Evolutionary conservation across 257 asterid species (phyloP).

Genomic region (Solanum chiquidenum): DNA sequence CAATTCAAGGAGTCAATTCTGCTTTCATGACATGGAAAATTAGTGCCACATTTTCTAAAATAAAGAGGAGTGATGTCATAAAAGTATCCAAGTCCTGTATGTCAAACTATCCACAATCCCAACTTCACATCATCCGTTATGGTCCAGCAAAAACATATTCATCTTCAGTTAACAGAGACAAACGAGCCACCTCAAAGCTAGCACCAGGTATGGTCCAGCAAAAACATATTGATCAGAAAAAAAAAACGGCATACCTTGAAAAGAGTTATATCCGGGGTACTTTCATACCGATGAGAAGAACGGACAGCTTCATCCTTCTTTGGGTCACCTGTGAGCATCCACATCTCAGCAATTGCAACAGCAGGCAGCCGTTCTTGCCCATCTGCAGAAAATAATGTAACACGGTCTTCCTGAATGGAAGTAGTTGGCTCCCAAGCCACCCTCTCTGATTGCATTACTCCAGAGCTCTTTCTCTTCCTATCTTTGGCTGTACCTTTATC

Average conservation of each 20-base stretch:
- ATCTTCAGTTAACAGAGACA: not conserved
- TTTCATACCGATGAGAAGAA: slow-evolving; percentile 84
- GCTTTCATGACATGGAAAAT: not conserved
- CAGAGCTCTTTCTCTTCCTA: slow-evolving; percentile 94
- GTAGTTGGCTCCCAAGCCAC: slow-evolving; percentile 92
- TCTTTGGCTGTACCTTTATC: slow-evolving; percentile 75
- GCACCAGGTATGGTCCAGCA: not conserved
- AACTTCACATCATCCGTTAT: not conserved
- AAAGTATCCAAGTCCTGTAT: not conserved
- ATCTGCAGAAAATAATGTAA: slow-evolving; percentile 53
- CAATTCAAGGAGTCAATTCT: not conserved
- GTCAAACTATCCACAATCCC: not conserved
- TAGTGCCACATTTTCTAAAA: not conserved
- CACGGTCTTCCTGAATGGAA: slow-evolving; percentile 87
- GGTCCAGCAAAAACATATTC: not conserved
- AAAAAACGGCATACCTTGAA: slow-evolving; percentile 63
- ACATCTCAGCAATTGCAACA: slow-evolving; percentile 79
- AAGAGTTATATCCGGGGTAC: slow-evolving; percentile 85
- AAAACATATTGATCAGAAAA: not conserved
- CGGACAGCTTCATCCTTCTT: slow-evolving; percentile 87
- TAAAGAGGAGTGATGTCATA: not conserved
- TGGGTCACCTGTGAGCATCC: slow-evolving; percentile 93
- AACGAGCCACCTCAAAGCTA: not conserved
- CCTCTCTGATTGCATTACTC: slow-evolving; percentile 69
- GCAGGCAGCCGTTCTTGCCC: slow-evolving; percentile 95